Conservation (phyloP, 177 flowering plant genomes). For the Telopea speciosissima region DNA sequence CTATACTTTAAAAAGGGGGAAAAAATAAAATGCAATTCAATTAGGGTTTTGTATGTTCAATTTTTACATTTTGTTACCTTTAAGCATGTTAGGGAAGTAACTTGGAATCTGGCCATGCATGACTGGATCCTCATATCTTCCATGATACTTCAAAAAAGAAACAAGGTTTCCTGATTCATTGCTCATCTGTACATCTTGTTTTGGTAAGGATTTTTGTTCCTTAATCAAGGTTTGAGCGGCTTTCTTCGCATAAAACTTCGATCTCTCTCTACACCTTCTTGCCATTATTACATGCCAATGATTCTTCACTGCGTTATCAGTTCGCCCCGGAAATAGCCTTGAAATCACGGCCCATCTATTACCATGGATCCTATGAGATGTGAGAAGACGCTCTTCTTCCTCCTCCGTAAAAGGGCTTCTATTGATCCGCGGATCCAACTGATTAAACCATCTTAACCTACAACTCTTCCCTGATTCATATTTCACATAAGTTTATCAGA, state of each 20-base stretch:
- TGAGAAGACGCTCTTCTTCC: conserved; percentile 69
- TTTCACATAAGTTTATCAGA: background rate
- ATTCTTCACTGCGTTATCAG: conserved; percentile 89
- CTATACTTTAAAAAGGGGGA: background rate
- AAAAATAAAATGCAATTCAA: background rate
- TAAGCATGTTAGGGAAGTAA: background rate
- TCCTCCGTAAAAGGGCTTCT: conserved; percentile 70
- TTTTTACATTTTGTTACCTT: conserved; percentile 11
- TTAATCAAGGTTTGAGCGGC: conserved; percentile 23
- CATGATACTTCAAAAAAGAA: conserved; percentile 20
- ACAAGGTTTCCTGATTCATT: conserved; percentile 15
- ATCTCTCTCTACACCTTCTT: conserved; percentile 53
- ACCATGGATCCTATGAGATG: conserved; percentile 74
- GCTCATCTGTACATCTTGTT: conserved; percentile 9
- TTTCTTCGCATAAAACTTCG: conserved; percentile 40
- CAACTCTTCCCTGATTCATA: conserved; percentile 73
- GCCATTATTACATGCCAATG: conserved; percentile 96
- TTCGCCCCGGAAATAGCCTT: conserved; percentile 72
- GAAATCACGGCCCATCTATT: conserved; percentile 81
- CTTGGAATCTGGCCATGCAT: conserved; percentile 10
- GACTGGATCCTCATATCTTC: conserved; percentile 14
- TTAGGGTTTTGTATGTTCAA: background rate
- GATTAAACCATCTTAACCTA: conserved; percentile 91
- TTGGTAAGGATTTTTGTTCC: conserved; percentile 15
- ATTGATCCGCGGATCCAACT: conserved; percentile 78